Evolutionary conservation across 2,329 filamentous ascomycete genomes (phyloP), one percentile per base, ranked within the genome.

Genomic region (Colletotrichum sp.): DNA sequence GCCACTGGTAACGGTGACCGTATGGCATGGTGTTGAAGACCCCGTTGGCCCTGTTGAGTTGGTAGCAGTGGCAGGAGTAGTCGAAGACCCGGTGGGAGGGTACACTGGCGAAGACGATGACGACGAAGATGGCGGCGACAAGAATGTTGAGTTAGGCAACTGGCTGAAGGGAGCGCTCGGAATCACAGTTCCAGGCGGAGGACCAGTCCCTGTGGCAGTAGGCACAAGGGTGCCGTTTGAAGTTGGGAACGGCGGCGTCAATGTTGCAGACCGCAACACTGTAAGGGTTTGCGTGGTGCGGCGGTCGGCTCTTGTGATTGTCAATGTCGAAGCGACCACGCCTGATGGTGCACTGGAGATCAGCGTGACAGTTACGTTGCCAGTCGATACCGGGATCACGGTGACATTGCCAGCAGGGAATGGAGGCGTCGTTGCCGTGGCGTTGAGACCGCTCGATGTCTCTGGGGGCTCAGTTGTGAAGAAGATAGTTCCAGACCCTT

Each of bases 1-100:
- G 2, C 75, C 72, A 21, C 72, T 75, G 10, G 77, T 77, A 16
- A 75, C n/a, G 6, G 77, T 78, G 32, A 78, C 36, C 5, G 72
- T 78, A 16, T 69, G 28, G 10, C 77, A 78, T 4, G 77, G 68
- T 6, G 60, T 26, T 5, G 64, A 65, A 18, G 32, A 60, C 2
- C 36, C 36, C 15, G 55, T 0, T 4, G 36, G 7, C 15, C 71
- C 12, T 2, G 63, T 72, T 1, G 72, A 65, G 26, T 76, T 76
- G 15, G 64, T 61, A 4, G 10, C 32, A 3, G 64, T 43, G 26
- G 34, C 12, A 7, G 18, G 8, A 4, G 32, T 13, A 18, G 72
- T 60, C 1, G 34, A 18, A 12, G 43, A 30, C n/a, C 15, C 10
- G 2, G 61, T 39, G 0, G 67, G 28, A 28, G 61, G 34, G 13